Base-by-base conservation (phyloP, 108 stramenopile genomes). In the Conticribra weissflogii region DNA sequence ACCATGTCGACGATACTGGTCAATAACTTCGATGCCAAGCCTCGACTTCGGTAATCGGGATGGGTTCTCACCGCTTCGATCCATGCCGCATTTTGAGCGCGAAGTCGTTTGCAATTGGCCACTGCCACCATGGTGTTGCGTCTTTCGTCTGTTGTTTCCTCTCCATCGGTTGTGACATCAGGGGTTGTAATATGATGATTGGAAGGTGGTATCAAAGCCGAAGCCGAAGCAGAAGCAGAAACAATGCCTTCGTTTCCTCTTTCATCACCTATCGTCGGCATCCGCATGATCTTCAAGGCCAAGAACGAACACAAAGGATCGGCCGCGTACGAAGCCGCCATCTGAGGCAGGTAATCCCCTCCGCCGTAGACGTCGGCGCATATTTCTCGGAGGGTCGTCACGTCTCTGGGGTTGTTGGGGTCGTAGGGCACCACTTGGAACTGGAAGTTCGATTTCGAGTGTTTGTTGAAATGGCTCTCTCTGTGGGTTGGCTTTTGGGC, bases 41-140 rank as follows among this genome's bases (percentile, higher is more conserved):
- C 78, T 19, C 57, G 30, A 56, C 69, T 79, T 5, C 73, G 78
- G 63, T 75, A 53, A 44, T 54, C 3, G 14, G 78, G 67, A 54
- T 75, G 74, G 15, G 78, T 79, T n/a, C 79, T 41, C 3, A 80
- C 79, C 1, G 79, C 79, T 36, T 80, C 79, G 22, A 80, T 70
- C 79, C 79, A 80, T 8, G 58, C 79, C 51, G 41, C 31, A 23
- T 78, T 71, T 54, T 78, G 77, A 1, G 68, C 29, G 21, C 55
- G 67, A 4, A 80, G 68, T 15, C 79, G 74, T 28, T 71, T 69
- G 68, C 51, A 71, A 48, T 75, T 80, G 17, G 79, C 74, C 8
- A 75, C 74, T 7, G 74, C 79, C 41, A 75, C 53, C 65, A 15
- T 72, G 61, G 14, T 72, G 66, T 51, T 69, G 70, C 54, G 57